These are phyloP conservation scores for Lachancea dasiensis DNA, from an alignment of 805 yeast species.

Conservation along the genomic window DNA sequence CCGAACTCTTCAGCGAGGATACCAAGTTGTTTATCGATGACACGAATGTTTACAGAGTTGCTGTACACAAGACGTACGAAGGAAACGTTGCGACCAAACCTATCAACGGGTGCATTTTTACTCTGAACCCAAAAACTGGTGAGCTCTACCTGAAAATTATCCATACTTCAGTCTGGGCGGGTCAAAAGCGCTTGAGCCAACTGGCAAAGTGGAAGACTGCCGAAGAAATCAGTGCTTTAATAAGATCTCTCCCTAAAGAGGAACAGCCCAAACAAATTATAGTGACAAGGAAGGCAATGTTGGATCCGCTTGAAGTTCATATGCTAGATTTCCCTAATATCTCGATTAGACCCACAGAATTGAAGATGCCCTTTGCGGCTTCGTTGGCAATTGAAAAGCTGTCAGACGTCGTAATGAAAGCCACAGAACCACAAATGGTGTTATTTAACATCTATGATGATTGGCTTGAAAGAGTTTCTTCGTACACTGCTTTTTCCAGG, in stretches of 20 bases:
- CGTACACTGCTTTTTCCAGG: slow-evolving; percentile 92
- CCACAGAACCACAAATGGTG: slow-evolving; percentile 91
- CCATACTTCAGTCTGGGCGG: slow-evolving; percentile 94
- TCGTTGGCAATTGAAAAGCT: slow-evolving; percentile 78
- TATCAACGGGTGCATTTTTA: slow-evolving; percentile 86
- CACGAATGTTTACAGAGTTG: slow-evolving; percentile 87
- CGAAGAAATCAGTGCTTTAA: slow-evolving; percentile 89
- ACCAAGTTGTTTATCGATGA: slow-evolving; percentile 87
- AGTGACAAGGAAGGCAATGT: slow-evolving; percentile 82
- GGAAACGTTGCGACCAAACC: slow-evolving; percentile 92
- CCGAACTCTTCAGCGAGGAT: slow-evolving; percentile 81
- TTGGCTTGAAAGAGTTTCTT: slow-evolving; percentile 78
- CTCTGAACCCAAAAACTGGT: slow-evolving; percentile 85
- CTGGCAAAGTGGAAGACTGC: slow-evolving; percentile 98
- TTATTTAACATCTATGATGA: slow-evolving; percentile 89
- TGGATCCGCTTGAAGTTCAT: slow-evolving; percentile 94
- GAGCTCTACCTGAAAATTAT: slow-evolving; percentile 83
- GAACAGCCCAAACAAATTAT: slow-evolving; percentile 93
- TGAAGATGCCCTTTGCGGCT: slow-evolving; percentile 83
- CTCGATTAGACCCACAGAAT: slow-evolving; percentile 81
- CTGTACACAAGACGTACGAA: slow-evolving; percentile 85
- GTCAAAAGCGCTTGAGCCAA: slow-evolving; percentile 89
- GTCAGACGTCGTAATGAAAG: slow-evolving; percentile 70
- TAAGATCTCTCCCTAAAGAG: slow-evolving; percentile 82
- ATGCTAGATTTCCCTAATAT: slow-evolving; percentile 95